Base-by-base conservation (phyloP, 768 basidiomycete species). In the Termitomyces sp. region DNA sequence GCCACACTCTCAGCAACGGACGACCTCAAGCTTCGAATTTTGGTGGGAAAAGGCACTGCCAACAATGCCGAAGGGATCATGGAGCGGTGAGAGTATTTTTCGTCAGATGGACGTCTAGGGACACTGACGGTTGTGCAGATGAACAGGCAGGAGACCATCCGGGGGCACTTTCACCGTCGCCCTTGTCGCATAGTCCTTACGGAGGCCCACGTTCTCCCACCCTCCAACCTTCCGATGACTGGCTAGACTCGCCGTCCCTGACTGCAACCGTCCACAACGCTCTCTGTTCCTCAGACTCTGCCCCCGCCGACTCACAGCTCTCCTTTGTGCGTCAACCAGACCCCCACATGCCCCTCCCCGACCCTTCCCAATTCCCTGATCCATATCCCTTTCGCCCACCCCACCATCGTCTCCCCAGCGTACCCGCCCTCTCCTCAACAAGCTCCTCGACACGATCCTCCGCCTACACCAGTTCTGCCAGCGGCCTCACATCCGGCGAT, bases 371-470 rank as follows among this genome's bases (percentile, higher is more conserved):
- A 48, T 88, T 84, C 64, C 87, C 89, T 22, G 86, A 90, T 70
- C 86, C 86, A 24, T 85, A 88, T 71, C 84, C 87, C 26, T 83
- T 80, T 58, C 81, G 82, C 42, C 72, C 76, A 10, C 81, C 75
- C 6, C 82, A 77, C 51, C 73, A 80, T 45, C 72, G 75, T 54
- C 73, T 77, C n/a, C 72, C 75, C 37, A 74, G 73, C 51, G 71
- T 73, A 34, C 86, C 86, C 4, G 76, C 85, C 16, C 82, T 89
- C 54, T 90, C 88, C 3, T 87, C 87, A 4, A 81, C 81, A 42
- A 82, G 83, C 46, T 88, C 91, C 0, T 86, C 87, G 5, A 83
- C 87, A 7, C 81, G 89, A 51, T 90, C 90, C 8, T 88, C 88
- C 4, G 88, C 89, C 5, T 90, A 90, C 67, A 87, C 88, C 24